Percentiles rank a stretch among this genome's conserved stretches.
Evolutionary conservation across 345 rosid species (phyloP).

Genomic region (Euphorbia peplus): DNA sequence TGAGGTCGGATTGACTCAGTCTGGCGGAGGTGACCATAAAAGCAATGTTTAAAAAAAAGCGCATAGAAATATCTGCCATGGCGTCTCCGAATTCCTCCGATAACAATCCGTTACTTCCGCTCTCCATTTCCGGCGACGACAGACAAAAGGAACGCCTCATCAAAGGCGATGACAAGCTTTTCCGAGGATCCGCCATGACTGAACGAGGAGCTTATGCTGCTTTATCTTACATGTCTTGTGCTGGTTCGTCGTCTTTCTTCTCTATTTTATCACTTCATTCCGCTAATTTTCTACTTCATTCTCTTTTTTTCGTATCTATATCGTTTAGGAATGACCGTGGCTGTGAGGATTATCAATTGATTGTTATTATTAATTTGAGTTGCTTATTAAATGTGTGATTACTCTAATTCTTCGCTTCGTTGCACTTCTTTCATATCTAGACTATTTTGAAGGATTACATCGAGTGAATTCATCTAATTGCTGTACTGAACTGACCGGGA

Average conservation of each 20-base stretch:
- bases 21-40: constrained; percentile 1
- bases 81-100: constrained; percentile 41
- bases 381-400: background rate
- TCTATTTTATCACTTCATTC: no score
- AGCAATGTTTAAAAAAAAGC: background rate
- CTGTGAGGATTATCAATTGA: background rate
- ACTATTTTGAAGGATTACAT: background rate
- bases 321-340: background rate
- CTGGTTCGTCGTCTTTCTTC: constrained; percentile 40
- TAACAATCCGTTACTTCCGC: constrained; percentile 59
- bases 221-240: constrained; percentile 86
- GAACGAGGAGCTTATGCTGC: constrained; percentile 87
- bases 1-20: background rate
- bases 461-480: background rate
- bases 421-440: background rate
- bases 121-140: constrained; percentile 51
- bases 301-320: no score
- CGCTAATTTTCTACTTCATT: no score
- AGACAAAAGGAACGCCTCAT: constrained; percentile 48
- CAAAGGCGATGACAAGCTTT: constrained; percentile 63
- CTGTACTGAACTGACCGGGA: background rate
- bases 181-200: constrained; percentile 93
- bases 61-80: constrained; percentile 33
- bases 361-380: background rate
- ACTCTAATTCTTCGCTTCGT: background rate